These are phyloP conservation scores for Acanthamoeba triangularis DNA, from an alignment of 208 protist species.

Conservation along the genomic window DNA sequence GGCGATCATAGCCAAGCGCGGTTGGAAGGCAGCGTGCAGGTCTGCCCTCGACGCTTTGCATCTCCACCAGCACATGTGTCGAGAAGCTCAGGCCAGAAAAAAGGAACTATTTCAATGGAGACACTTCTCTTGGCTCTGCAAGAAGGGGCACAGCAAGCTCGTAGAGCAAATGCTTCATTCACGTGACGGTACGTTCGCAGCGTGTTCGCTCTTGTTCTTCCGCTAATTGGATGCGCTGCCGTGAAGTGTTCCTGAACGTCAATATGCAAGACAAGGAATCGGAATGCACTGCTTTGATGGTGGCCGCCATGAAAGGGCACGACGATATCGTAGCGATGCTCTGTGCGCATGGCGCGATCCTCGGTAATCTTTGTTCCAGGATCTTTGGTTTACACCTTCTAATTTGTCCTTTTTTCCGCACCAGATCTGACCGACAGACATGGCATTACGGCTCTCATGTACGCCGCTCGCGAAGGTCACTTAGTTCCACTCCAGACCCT, in stretches of 20 bases:
- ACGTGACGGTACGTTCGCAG: not conserved
- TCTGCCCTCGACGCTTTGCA: not conserved
- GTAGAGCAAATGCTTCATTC: not conserved
- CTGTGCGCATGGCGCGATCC: not conserved
- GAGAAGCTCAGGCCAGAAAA: not conserved
- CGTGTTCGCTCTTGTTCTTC: not conserved
- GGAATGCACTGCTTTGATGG: not conserved
- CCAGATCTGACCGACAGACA: conserved; percentile 32
- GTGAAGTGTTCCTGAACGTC: not conserved
- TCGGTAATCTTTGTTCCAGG: not conserved
- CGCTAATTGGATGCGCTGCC: not conserved
- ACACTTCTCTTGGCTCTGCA: conserved; percentile 55
- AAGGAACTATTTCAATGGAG: not conserved
- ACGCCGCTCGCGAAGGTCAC: conserved; percentile 45
- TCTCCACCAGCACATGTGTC: not conserved
- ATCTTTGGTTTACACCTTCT: not conserved
- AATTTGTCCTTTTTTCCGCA: not conserved
- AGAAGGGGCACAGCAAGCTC: conserved; percentile 37
- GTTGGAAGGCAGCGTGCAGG: not conserved
- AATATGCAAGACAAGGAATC: not conserved
- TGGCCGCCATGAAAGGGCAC: conserved; percentile 10
- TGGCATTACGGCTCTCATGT: conserved; percentile 56
- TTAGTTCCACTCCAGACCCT: not conserved
- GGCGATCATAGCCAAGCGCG: not conserved
- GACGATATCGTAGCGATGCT: not conserved